Percentiles rank a stretch among this genome's conserved stretches.
phyloP scores from a whole-genome alignment of 1,284 basidiomycete genomes.

The Waitea zeae region DNA sequence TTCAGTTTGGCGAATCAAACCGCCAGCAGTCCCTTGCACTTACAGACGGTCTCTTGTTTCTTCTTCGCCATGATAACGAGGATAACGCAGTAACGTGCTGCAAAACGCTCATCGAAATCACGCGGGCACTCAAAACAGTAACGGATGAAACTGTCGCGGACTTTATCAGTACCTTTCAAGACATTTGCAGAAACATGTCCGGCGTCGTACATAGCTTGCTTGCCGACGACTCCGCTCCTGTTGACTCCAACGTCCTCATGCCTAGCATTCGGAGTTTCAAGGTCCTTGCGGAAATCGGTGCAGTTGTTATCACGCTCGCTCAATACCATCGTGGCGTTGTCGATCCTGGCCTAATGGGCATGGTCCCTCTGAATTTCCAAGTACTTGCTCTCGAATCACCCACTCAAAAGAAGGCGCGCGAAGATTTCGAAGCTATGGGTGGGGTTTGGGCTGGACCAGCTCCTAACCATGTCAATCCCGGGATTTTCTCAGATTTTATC shows the following conservation, averaged over 20 bases:
- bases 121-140: slow-evolving; percentile 51
- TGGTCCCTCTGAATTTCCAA: slow-evolving; percentile 62
- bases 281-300: slow-evolving; percentile 86
- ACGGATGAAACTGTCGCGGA: slow-evolving; percentile 68
- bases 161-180: slow-evolving; percentile 65
- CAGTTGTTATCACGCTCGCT: slow-evolving; percentile 84
- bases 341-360: slow-evolving; percentile 53
- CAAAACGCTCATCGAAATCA: slow-evolving; percentile 82
- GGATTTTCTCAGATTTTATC: slow-evolving; percentile 79
- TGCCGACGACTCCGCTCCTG: slow-evolving; percentile 34
- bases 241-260: slow-evolving; percentile 40
- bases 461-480: slow-evolving; percentile 55
- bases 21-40: slow-evolving; percentile 56
- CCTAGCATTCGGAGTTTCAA: slow-evolving; percentile 84
- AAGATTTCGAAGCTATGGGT: slow-evolving; percentile 64
- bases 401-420: slow-evolving; percentile 73
- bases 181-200: slow-evolving; percentile 67
- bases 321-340: slow-evolving; percentile 64
- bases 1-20: slow-evolving; percentile 79
- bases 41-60: slow-evolving; percentile 63
- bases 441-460: slow-evolving; percentile 82
- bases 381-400: slow-evolving; percentile 71
- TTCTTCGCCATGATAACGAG: slow-evolving; percentile 88
- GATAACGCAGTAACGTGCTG: slow-evolving; percentile 87
- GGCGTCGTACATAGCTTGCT: slow-evolving; percentile 67